These are phyloP conservation scores for Waltiozyma sp. DNA, from an alignment of 1,139 yeast species.

Conservation along the genomic window DNA sequence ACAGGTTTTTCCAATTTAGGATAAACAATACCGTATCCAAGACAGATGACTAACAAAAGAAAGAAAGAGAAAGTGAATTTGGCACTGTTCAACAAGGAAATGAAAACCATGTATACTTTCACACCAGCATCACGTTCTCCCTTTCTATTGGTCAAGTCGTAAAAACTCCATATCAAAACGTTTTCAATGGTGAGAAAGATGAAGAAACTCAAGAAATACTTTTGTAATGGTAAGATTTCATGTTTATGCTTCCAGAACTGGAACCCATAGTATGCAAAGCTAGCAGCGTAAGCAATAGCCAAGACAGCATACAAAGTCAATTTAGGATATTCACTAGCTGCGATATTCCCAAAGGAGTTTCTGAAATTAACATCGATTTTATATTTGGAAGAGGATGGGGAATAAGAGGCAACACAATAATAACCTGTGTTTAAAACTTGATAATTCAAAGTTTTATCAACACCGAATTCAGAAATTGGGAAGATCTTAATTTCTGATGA, in stretches of 20 bases:
- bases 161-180: conserved; percentile 83
- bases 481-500: conserved; percentile 49
- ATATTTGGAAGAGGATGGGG: conserved; percentile 36
- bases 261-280: conserved; percentile 73
- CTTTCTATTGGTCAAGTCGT: conserved; percentile 65
- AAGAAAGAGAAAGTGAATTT: conserved; percentile 86
- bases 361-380: conserved; percentile 65
- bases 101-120: conserved; percentile 61
- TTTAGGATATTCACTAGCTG: conserved; percentile 88
- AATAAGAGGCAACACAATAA: conserved; percentile 75
- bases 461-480: conserved; percentile 44
- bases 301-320: conserved; percentile 81
- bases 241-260: conserved; percentile 79
- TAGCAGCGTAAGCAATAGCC: conserved; percentile 73
- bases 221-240: conserved; percentile 83
- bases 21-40: conserved; percentile 91
- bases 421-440: conserved; percentile 70
- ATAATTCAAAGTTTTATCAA: conserved; percentile 52
- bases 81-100: conserved; percentile 69
- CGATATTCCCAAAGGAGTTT: conserved; percentile 81
- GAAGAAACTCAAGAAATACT: conserved; percentile 78
- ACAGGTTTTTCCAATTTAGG: conserved; percentile 67
- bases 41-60: conserved; percentile 68
- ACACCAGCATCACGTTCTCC: conserved; percentile 48
- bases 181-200: conserved; percentile 78